phyloP scores from a whole-genome alignment of 352 stramenopile species.

The Pythium myriotylum region DNA sequence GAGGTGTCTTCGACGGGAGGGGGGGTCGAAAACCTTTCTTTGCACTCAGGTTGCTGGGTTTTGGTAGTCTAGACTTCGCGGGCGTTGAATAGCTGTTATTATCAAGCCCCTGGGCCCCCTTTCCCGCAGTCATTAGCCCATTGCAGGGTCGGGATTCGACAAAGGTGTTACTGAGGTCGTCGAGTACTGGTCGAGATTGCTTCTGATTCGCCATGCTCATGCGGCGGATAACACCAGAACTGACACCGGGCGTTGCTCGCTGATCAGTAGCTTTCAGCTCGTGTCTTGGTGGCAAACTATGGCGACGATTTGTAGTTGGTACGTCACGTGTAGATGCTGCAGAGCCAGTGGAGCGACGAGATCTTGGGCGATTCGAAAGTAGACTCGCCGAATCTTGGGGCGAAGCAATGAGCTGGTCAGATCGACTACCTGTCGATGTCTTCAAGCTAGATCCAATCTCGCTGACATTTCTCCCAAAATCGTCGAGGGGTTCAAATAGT shows the following conservation, averaged over 20 bases:
- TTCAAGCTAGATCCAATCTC: no score
- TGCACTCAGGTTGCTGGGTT: slow-evolving; percentile 22
- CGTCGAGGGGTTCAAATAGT: neutral
- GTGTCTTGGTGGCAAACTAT: slow-evolving; percentile 12
- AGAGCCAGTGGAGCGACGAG: slow-evolving; percentile 7
- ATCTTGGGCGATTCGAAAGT: neutral
- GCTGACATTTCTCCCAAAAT: no score
- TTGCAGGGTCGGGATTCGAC: neutral
- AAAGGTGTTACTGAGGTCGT: slow-evolving; percentile 17
- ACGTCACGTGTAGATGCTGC: neutral
- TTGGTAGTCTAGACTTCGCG: slow-evolving; percentile 7
- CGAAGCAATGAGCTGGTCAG: no score
- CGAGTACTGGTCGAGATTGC: neutral
- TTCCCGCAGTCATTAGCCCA: neutral
- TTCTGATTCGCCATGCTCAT: slow-evolving; percentile 10
- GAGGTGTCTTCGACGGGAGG: slow-evolving; percentile 37
- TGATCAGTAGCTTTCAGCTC: neutral
- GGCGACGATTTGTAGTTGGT: neutral
- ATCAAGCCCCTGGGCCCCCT: neutral
- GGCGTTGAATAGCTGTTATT: slow-evolving; percentile 19
- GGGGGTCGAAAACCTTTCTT: slow-evolving; percentile 47
- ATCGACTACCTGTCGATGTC: no score
- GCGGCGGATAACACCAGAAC: slow-evolving; percentile 17
- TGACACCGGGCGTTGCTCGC: neutral
- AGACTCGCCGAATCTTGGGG: no score